phyloP scores from a whole-genome alignment of 1,284 basidiomycete species.

The Cryptococcus hybrid region DNA sequence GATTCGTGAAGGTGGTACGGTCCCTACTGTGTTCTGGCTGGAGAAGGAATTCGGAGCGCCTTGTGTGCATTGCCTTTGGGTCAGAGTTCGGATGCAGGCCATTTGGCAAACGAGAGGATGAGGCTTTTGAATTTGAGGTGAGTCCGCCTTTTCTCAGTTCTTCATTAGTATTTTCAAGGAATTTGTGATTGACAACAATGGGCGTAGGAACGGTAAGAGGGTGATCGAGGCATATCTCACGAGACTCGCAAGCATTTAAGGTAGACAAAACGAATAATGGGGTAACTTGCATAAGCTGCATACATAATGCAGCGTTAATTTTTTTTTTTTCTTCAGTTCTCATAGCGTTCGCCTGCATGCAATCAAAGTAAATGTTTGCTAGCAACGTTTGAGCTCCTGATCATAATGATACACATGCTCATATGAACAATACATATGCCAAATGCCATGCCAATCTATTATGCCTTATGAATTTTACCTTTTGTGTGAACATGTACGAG shows the following conservation, averaged over 20 bases:
- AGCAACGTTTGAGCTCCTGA: no score
- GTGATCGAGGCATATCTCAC: constrained; percentile 46
- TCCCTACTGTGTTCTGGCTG: constrained; percentile 86
- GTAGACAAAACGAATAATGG: no score
- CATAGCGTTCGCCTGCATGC: no score
- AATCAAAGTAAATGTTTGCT: no score
- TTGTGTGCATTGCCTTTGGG: constrained; percentile 49
- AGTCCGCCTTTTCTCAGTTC: constrained; percentile 1
- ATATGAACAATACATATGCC: no score
- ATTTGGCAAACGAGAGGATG: constrained; percentile 52
- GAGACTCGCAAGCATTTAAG: constrained; percentile 29
- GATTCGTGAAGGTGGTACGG: constrained; percentile 86
- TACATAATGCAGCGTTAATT: no score
- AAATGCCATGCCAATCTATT: no score
- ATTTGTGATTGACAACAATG: neutral
- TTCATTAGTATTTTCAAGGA: neutral
- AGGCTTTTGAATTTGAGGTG: constrained; percentile 50
- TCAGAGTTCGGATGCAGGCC: constrained; percentile 46
- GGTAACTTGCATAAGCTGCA: no score
- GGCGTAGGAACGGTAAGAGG: constrained; percentile 42
- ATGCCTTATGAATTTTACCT: no score
- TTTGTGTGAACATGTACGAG: no score
- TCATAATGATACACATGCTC: no score
- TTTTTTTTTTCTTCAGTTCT: no score
- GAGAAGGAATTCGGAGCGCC: constrained; percentile 75